Evolutionary conservation across 352 stramenopile genomes (phyloP), one percentile per base, ranked within the genome.

Genomic region (Pythium volutum): DNA sequence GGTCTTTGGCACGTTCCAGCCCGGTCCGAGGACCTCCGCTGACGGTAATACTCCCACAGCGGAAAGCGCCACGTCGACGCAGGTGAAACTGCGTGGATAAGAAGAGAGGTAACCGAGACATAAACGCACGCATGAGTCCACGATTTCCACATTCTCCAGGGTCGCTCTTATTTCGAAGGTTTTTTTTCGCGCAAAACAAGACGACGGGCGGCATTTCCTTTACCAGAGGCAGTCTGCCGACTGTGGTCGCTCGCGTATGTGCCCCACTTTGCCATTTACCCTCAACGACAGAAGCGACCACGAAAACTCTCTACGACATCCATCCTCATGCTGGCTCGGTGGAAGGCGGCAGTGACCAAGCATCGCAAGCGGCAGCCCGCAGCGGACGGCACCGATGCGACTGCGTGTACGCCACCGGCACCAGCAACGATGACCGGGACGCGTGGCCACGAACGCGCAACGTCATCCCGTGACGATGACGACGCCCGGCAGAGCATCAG

Each of bases 1-100:
- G 36, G 36, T 93, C 41, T 96, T 96, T 61, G 36, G 64, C 4
- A 96, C 88, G 15, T 95, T 93, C 70, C 79, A 70, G 14, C 64
- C 73, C n/a, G 59, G 51, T 20, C 31, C n/a, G n/a, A n/a, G 38
- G 6, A 25, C 46, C 3, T 33, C 50, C 5, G n/a, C 1, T 2
- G 41, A 42, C 10, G 41, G 31, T n/a, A n/a, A n/a, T n/a, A n/a
- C n/a, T n/a, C n/a, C 25, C 25, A 12, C 2, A 9, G 16, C 18
- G 63, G 45, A 27, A 55, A 55, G 27, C 25, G 23, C 3, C 10
- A 26, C 38, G 33, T 4, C 16, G 15, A 43, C 25, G 11, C 25
- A 42, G 47, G 23, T 29, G 36, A 46, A 16, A 29, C 48, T 42
- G 16, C 7, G 3, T 23, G 10, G 11, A 43, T 29, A 47, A 18